Conservation (phyloP, 345 rosid species). For the Angophora floribunda region DNA sequence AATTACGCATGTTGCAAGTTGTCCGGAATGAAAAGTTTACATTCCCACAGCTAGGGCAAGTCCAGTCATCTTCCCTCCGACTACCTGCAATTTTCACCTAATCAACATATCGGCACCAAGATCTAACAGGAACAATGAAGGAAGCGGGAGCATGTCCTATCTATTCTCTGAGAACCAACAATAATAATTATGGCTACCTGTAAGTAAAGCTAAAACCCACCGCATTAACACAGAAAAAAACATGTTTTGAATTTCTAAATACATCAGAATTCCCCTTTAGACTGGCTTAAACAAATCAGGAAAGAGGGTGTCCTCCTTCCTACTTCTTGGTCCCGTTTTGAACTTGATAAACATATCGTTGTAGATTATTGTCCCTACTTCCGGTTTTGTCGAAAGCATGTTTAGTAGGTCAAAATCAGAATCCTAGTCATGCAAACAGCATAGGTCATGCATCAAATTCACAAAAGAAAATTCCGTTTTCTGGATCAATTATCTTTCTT, state of each 20-base stretch:
- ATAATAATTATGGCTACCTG: not conserved
- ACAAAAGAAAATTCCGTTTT: not conserved
- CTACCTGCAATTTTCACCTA: constrained; percentile 38
- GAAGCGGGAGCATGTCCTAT: not conserved
- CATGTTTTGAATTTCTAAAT: not conserved
- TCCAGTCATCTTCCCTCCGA: constrained; percentile 95
- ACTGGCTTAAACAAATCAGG: not conserved
- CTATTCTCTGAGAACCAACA: not conserved
- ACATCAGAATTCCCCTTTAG: not conserved
- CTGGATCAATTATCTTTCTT: not conserved
- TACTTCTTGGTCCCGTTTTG: not conserved
- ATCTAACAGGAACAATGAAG: not conserved
- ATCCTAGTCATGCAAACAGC: not conserved
- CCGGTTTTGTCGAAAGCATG: not conserved
- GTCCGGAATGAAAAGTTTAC: constrained; percentile 92
- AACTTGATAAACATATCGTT: not conserved
- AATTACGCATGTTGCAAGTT: constrained; percentile 98
- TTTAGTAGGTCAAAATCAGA: not conserved
- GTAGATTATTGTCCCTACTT: not conserved
- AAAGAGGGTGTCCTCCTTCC: not conserved
- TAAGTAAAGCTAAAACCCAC: not conserved
- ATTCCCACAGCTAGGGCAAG: constrained; percentile 89
- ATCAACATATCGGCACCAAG: not conserved
- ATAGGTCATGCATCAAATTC: not conserved
- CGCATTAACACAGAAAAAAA: not conserved